phyloP scores from a whole-genome alignment of 345 rosid species.

The Gossypioides kirkii region DNA sequence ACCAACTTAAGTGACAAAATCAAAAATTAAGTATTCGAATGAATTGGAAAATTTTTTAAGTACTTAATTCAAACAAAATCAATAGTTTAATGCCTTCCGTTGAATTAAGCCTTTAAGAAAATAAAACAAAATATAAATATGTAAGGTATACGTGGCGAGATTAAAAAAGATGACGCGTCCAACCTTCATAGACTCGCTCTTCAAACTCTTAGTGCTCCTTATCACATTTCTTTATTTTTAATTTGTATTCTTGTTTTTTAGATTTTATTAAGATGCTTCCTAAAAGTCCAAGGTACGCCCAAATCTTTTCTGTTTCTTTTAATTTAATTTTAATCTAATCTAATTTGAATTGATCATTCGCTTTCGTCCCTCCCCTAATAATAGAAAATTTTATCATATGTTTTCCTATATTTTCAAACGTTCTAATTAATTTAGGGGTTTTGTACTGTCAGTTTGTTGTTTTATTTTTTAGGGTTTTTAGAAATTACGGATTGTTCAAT shows the following conservation, averaged over 20 bases:
- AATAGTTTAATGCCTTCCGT: too few relatives aligned
- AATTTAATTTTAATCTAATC: too few relatives aligned
- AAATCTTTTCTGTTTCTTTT: neutral
- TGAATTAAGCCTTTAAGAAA: too few relatives aligned
- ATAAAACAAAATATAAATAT: too few relatives aligned
- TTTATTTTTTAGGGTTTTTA: neutral
- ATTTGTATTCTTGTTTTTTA: neutral
- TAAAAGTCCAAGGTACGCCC: neutral
- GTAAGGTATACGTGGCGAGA: neutral
- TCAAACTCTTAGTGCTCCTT: neutral
- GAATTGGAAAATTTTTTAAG: too few relatives aligned
- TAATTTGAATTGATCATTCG: neutral
- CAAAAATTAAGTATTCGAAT: too few relatives aligned
- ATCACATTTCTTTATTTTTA: neutral
- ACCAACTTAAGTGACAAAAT: too few relatives aligned
- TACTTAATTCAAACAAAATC: too few relatives aligned
- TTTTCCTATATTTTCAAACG: neutral
- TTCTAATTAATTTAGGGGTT: constrained; percentile 10
- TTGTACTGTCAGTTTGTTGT: neutral
- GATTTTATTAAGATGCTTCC: neutral
- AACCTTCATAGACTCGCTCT: neutral
- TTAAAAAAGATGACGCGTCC: neutral
- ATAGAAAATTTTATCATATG: neutral
- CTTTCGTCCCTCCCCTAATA: neutral
- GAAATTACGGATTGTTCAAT: neutral